These are phyloP conservation scores for Coffea humblotiana DNA, from an alignment of 305 asterid species.

Conservation along the genomic window DNA sequence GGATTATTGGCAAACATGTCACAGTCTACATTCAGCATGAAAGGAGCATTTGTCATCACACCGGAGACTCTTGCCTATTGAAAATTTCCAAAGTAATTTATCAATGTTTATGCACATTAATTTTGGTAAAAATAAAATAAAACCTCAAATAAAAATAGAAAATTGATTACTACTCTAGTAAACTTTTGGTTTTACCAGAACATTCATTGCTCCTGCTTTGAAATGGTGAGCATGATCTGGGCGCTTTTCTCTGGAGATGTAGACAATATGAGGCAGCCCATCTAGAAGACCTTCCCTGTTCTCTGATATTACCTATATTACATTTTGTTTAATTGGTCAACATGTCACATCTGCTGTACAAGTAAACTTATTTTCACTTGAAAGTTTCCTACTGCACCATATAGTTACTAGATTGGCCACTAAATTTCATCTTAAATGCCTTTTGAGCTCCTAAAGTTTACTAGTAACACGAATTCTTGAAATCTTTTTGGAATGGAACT, in stretches of 20 bases:
- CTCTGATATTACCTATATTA: constrained; percentile 39
- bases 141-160: not conserved
- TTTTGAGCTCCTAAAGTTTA: too few relatives aligned
- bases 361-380: too few relatives aligned
- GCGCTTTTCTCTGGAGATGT: constrained; percentile 41
- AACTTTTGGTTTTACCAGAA: constrained; percentile 27
- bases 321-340: too few relatives aligned
- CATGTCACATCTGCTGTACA: too few relatives aligned
- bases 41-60: constrained; percentile 43
- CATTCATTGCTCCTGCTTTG: constrained; percentile 52
- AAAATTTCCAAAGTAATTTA: not conserved
- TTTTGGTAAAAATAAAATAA: not conserved
- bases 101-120: not conserved
- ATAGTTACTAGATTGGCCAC: too few relatives aligned
- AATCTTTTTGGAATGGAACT: too few relatives aligned
- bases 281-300: constrained; percentile 23
- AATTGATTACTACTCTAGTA: not conserved
- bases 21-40: constrained; percentile 43
- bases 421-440: too few relatives aligned
- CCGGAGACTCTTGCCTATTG: constrained; percentile 39
- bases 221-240: constrained; percentile 38
- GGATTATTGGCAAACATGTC: constrained; percentile 41
- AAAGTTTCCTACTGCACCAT: too few relatives aligned
- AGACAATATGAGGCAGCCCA: constrained; percentile 36
- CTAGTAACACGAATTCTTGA: too few relatives aligned